A percentile compares a stretch with the other conserved stretches of the same genome.
Conservation (phyloP, 139 green algal genomes). For the Picochlorum sp. region DNA sequence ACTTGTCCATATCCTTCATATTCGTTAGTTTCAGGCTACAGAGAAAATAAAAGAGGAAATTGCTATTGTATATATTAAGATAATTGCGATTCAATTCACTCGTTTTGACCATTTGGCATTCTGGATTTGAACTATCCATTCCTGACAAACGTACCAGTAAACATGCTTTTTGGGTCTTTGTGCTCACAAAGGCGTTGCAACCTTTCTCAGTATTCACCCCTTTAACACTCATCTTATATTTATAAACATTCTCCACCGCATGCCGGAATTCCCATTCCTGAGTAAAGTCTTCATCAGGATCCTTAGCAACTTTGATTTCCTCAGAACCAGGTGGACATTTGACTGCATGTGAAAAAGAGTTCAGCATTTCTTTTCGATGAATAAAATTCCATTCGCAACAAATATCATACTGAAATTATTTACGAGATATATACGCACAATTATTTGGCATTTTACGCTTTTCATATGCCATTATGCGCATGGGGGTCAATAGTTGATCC, state of each 20-base stretch:
- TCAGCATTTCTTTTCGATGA: too few relatives aligned
- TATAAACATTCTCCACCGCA: background rate
- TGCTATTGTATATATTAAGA: too few relatives aligned
- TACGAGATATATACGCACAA: background rate
- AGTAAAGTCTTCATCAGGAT: background rate
- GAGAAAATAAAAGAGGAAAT: background rate
- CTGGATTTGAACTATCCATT: too few relatives aligned
- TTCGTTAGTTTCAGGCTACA: background rate
- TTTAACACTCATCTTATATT: background rate
- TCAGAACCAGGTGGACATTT: background rate
- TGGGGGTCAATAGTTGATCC: background rate
- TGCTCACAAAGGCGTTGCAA: background rate
- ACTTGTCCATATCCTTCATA: background rate
- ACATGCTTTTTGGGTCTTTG: background rate
- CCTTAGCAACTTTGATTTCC: background rate
- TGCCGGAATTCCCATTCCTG: background rate
- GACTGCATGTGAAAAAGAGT: background rate
- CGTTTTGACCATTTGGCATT: too few relatives aligned
- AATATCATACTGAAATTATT: background rate
- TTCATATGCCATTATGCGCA: background rate
- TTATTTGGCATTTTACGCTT: background rate
- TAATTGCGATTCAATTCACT: too few relatives aligned
- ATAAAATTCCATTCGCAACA: too few relatives aligned
- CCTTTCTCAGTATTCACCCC: background rate
- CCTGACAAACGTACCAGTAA: background rate